Base-by-base conservation (phyloP, 257 asterid species). In the Pogostemon cablin region DNA sequence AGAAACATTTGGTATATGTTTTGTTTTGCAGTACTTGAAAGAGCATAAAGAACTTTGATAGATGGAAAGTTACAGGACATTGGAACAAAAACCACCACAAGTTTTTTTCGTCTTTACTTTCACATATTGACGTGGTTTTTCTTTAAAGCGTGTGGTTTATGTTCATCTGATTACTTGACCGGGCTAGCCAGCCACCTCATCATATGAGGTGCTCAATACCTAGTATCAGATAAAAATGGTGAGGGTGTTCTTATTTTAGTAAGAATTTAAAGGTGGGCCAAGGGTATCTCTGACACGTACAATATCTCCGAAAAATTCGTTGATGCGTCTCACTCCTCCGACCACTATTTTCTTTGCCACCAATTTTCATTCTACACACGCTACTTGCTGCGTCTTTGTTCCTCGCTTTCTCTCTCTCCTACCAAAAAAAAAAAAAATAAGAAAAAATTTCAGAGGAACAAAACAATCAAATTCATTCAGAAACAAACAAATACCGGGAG, bases 281-380 rank as follows among this genome's bases (percentile, higher is more conserved):
- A 62, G 17, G n/a, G 8, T 62, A 15, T 62, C 67, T 62, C 67
- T 15, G 7, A 38, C 52, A 62, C 52, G 9, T 42, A 9, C 32
- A 8, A 12, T 7, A 42, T 64, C 34, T 72, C 71, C 76, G 48
- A 8, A 25, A 72, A 72, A 35, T 38, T 71, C 25, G 75, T 3
- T 3, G 48, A 8, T 8, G 38, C 46, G 37, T 41, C 34, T 4
- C 67, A 70, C 46, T 62, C 55, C 72, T 62, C 44, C 43, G 67
- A 12, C 77, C 53, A 54, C 55, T 54, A 56, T 65, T 79, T 68
- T 71, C 73, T 38, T 63, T 64, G 67, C 78, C 76, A 75, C 66
- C 71, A 72, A 47, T 66, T 62, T 78, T 25, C 32, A 1, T 10
- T 67, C 50, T 73, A 11, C 66, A 55, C 34, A 44, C 69, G 40